Conservation (phyloP, 176 grass and related monocot species). For the Thinopyrum elongatum region DNA sequence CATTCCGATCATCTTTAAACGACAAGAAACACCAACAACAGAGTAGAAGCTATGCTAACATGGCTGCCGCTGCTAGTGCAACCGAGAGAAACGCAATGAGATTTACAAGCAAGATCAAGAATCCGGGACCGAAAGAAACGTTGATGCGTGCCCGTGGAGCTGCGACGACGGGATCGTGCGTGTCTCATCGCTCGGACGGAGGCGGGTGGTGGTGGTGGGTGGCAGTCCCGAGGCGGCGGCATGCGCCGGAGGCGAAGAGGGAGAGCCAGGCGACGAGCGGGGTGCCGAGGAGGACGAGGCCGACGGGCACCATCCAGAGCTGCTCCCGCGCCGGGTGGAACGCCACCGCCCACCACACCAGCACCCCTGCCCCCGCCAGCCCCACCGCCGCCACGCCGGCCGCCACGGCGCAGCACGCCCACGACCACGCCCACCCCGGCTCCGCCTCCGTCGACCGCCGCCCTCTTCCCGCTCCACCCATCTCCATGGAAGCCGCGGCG, state of each 20-base stretch:
- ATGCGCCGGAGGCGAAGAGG: slow-evolving; percentile 44
- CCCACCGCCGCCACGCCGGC: slow-evolving; percentile 37
- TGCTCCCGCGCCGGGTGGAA: slow-evolving; percentile 66
- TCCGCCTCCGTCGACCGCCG: neutral
- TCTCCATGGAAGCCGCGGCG: slow-evolving; percentile 21
- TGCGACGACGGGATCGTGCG: neutral
- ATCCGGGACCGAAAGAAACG: neutral
- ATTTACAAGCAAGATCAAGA: neutral
- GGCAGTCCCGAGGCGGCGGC: slow-evolving; percentile 5
- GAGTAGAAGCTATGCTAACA: too few species aligned
- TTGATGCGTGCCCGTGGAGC: too few species aligned
- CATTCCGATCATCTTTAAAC: slow-evolving; percentile 1
- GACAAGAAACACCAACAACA: neutral
- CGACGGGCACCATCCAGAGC: slow-evolving; percentile 96
- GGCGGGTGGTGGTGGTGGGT: neutral
- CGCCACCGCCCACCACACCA: slow-evolving; percentile 77
- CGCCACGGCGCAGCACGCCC: neutral
- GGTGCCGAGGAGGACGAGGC: slow-evolving; percentile 82
- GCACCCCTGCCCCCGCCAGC: slow-evolving; percentile 47
- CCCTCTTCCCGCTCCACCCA: rapidly evolving
- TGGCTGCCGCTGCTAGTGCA: too few species aligned
- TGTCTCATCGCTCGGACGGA: neutral
- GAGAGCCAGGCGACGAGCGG: slow-evolving; percentile 78
- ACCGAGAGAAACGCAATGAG: neutral
- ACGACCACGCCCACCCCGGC: neutral